Conservation (phyloP, 768 basidiomycete species). For the Tricholoma hemisulphureum region DNA sequence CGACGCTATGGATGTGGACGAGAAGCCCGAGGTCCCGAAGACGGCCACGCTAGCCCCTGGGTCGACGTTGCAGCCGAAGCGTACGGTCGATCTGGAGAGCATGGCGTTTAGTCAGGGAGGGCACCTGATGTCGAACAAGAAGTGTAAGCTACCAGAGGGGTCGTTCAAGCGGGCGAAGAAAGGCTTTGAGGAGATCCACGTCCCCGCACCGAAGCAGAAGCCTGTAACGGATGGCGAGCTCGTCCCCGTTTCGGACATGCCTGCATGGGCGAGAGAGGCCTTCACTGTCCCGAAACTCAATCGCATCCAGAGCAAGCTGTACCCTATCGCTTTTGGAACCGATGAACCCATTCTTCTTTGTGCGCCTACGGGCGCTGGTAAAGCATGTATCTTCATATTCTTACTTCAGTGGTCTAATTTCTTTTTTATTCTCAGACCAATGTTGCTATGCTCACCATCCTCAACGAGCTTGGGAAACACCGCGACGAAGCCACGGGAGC, state of each 20-base stretch:
- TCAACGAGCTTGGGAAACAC: conserved; percentile 86
- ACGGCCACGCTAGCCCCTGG: conserved; percentile 88
- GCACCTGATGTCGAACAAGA: conserved; percentile 98
- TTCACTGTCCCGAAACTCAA: conserved; percentile 85
- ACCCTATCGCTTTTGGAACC: conserved; percentile 88
- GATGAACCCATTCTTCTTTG: conserved; percentile 95
- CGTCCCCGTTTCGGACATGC: conserved; percentile 70
- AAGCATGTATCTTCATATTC: conserved; percentile 55
- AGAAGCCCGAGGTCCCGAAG: conserved; percentile 63
- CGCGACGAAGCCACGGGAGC: conserved; percentile 77
- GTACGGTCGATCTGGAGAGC: conserved; percentile 82
- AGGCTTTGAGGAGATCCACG: conserved; percentile 97
- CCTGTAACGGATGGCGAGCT: conserved; percentile 60
- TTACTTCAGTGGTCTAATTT: conserved; percentile 15
- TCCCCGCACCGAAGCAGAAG: conserved; percentile 87
- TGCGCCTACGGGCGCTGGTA: conserved; percentile 97
- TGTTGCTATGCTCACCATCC: conserved; percentile 92
- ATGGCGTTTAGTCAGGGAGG: conserved; percentile 98
- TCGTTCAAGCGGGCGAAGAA: conserved; percentile 97
- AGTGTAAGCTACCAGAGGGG: conserved; percentile 95
- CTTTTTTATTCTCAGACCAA: conserved; percentile 70
- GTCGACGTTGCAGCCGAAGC: conserved; percentile 81
- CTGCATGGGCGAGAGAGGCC: conserved; percentile 83
- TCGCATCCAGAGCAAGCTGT: conserved; percentile 90
- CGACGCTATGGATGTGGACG: conserved; percentile 82